Evolutionary conservation across 1,139 yeast species (phyloP).

Genomic region (Pichia sp.): DNA sequence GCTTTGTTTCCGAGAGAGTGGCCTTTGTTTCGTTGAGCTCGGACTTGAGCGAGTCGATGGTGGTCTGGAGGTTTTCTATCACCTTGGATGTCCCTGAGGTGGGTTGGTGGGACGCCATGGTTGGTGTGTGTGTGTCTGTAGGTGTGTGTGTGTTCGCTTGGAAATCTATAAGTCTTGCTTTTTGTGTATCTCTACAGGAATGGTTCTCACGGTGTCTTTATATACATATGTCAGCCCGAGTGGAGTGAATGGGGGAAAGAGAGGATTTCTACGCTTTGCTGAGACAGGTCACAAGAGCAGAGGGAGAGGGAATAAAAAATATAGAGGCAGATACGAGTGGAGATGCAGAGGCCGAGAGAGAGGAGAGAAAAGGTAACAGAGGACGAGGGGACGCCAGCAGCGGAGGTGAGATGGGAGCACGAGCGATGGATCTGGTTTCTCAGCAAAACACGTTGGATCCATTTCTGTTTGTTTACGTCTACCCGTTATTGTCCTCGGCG

Average conservation of each 20-base stretch:
- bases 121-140: not conserved
- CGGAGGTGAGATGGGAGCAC: too few species aligned
- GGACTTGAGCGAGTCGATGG: slow-evolving; percentile 27
- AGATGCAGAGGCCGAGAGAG: too few species aligned
- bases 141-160: too few species aligned
- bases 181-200: not conserved
- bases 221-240: not conserved
- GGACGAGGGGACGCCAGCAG: too few species aligned
- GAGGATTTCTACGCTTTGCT: not conserved
- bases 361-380: too few species aligned
- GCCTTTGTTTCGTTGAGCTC: slow-evolving; percentile 42
- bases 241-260: not conserved
- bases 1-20: slow-evolving; percentile 47
- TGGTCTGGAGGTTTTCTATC: slow-evolving; percentile 29
- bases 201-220: not conserved
- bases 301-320: too few species aligned
- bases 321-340: too few species aligned
- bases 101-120: slow-evolving; percentile 6
- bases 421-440: too few species aligned
- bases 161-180: too few species aligned
- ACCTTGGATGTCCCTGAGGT: slow-evolving; percentile 28
- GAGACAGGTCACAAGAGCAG: not conserved
- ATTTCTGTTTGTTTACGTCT: not conserved
- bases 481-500: not conserved
- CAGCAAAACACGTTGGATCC: not conserved